Evolutionary conservation across 2,329 filamentous ascomycete species (phyloP), one percentile per base, ranked within the genome.

Genomic region (Myriosclerotinia curreyana): DNA sequence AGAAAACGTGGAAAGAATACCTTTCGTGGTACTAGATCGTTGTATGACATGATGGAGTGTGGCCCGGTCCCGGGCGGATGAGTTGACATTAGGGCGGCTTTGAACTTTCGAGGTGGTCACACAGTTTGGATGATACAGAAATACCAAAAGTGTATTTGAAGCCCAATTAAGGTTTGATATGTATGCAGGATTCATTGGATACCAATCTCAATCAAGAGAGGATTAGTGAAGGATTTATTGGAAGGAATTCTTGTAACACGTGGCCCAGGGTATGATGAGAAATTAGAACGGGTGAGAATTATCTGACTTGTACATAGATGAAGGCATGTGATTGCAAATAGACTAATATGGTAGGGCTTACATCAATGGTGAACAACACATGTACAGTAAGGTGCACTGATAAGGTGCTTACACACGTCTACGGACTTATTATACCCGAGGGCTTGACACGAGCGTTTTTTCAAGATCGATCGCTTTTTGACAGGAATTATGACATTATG

Each of bases 1-100:
- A 56, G 52, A 58, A 63, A 63, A 63, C 60, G 60, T 63, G 60
- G 60, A 42, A 36, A 25, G 14, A 28, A 7, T 46, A 46, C 17
- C 11, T 22, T 25, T 48, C 25, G 52, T 58, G 52, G 7, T 9
- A 28, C 31, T 28, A 48, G 60, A 56, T 56, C 40, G 51, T 22
- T 14, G 51, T 56, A 40, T 54, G 22, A 22, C 17, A 31, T 56
- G 52, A 58, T 46, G 60, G 60, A 62, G 60, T 63, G 8, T n/a
- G 17, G 20, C 12, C 52, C 52, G 60, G 22, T 55, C 44, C 52
- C 51, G 60, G 28, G 28, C 44, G 34, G 8, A 17, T 53, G 54
- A 36, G 36, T 54, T 25, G 44, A 36, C 20, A 20, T 55, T 25
- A 53, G 17, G 40, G 31, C 38, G 60, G 40, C 11, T 25, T 54